Conservation (phyloP, 176 grass and related monocot genomes). For the Hordeum marinum region DNA sequence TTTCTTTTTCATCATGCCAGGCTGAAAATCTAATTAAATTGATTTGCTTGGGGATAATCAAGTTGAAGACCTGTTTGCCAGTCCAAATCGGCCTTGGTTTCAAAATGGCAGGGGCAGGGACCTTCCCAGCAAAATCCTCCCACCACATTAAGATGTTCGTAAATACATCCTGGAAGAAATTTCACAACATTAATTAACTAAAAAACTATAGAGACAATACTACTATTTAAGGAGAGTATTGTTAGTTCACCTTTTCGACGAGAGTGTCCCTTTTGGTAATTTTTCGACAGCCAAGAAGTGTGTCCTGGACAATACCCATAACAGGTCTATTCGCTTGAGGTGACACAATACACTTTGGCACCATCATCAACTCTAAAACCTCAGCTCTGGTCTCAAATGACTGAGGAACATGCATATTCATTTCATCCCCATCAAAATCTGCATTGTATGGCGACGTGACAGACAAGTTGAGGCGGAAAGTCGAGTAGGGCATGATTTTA, state of each 20-base stretch:
- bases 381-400: conserved; percentile 96
- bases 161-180: conserved; percentile 79
- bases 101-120: conserved; percentile 87
- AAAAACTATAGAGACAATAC: conserved; percentile 1
- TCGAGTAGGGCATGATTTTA: conserved; percentile 99
- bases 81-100: conserved; percentile 98
- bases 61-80: conserved; percentile 96
- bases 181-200: conserved; percentile 1
- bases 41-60: conserved; percentile 98
- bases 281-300: conserved; percentile 83
- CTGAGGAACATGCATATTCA: conserved; percentile 99
- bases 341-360: conserved; percentile 97
- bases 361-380: conserved; percentile 97
- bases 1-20: conserved; percentile 77
- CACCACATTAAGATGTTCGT: conserved; percentile 99
- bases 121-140: conserved; percentile 96
- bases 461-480: conserved; percentile 87
- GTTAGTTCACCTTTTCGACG: conserved; percentile 72
- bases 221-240: neutral
- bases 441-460: conserved; percentile 99
- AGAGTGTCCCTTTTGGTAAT: conserved; percentile 95
- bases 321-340: conserved; percentile 93
- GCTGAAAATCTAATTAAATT: conserved; percentile 86
- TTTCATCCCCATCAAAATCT: conserved; percentile 99
- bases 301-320: conserved; percentile 98